phyloP scores from a whole-genome alignment of 768 basidiomycete species.

The Porpolomopsis calyptriformis region DNA sequence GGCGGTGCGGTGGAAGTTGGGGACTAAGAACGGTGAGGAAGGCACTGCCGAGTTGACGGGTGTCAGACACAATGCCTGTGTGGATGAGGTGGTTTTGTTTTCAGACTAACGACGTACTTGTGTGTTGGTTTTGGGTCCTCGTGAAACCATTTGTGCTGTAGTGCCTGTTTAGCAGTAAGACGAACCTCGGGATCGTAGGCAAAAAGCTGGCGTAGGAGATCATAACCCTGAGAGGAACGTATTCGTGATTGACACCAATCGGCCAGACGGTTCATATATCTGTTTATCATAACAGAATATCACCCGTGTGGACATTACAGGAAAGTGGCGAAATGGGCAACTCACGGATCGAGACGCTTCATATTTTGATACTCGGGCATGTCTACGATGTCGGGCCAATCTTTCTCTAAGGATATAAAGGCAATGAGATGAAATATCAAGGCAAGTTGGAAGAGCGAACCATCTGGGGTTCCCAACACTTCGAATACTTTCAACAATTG shows the following conservation, averaged over 20 bases:
- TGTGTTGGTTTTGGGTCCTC: conserved; percentile 80
- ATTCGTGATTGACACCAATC: conserved; percentile 71
- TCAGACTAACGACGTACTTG: conserved; percentile 54
- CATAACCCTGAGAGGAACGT: conserved; percentile 53
- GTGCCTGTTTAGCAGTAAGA: conserved; percentile 70
- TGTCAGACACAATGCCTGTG: conserved; percentile 2
- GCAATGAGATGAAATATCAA: background rate
- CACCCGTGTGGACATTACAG: background rate
- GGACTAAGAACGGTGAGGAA: conserved; percentile 55
- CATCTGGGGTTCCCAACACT: conserved; percentile 79
- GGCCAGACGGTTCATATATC: conserved; percentile 45
- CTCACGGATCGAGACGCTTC: conserved; percentile 66
- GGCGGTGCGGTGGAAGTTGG: conserved; percentile 73
- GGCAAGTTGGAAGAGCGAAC: conserved; percentile 30
- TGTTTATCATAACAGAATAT: conserved; percentile 3
- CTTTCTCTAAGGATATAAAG: conserved; percentile 41
- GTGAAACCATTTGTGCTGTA: conserved; percentile 84
- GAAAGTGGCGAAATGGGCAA: conserved; percentile 7
- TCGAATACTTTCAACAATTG: conserved; percentile 96
- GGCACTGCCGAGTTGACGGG: conserved; percentile 36
- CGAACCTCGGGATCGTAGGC: conserved; percentile 84
- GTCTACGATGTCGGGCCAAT: conserved; percentile 77
- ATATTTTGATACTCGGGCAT: conserved; percentile 86
- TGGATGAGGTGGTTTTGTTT: background rate
- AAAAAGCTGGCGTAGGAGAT: conserved; percentile 80